Evolutionary conservation across 345 rosid species (phyloP).

Genomic region (Camelina sativa): DNA sequence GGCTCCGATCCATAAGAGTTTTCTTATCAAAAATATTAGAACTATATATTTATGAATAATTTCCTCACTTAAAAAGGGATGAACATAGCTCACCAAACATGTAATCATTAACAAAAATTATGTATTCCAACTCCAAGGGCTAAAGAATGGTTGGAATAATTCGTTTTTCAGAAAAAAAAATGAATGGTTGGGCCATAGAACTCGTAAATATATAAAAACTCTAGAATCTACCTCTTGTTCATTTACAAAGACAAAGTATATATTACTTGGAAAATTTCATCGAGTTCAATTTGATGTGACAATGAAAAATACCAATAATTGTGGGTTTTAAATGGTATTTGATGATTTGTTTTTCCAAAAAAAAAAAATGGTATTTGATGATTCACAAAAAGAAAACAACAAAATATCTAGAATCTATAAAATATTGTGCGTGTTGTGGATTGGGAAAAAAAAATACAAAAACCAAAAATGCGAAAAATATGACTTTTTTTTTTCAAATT

Average conservation of each 20-base stretch:
- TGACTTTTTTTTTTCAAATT: too few relatives aligned
- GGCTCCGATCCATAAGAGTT: background rate
- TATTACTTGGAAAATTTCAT: background rate
- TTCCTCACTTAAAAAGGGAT: conserved; percentile 18
- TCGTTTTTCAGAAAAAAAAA: too few relatives aligned
- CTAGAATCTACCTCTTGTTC: background rate
- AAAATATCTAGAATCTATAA: background rate
- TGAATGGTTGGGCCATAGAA: conserved; percentile 3
- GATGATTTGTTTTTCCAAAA: background rate
- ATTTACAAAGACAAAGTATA: background rate
- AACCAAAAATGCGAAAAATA: background rate
- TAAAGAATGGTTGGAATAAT: background rate
- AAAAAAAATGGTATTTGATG: background rate
- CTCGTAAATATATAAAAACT: background rate
- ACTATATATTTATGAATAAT: background rate
- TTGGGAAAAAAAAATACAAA: too few relatives aligned
- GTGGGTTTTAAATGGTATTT: background rate
- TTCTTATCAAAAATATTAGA: background rate
- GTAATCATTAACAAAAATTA: background rate
- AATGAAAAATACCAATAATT: background rate
- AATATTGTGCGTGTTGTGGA: background rate
- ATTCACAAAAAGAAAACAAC: background rate
- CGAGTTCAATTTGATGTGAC: background rate
- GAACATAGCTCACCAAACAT: conserved; percentile 13
- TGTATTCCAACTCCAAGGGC: background rate